phyloP scores from a whole-genome alignment of 169 alveolate species.

The Eimeria zaria region DNA sequence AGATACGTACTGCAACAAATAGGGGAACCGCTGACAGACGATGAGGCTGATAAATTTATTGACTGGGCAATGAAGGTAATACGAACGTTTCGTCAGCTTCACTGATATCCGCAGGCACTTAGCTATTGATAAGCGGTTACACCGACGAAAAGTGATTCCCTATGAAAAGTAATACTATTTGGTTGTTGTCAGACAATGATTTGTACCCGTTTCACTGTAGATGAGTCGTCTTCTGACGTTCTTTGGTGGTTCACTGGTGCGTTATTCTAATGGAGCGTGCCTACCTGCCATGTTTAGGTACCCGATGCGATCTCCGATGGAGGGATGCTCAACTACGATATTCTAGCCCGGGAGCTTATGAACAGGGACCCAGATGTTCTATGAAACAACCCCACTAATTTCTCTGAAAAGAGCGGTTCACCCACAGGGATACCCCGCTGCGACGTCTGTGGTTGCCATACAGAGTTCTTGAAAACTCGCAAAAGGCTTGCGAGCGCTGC shows the following conservation, averaged over 20 bases:
- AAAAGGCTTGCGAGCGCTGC: not conserved
- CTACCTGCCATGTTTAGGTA: conserved; percentile 36
- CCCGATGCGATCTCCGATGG: conserved; percentile 78
- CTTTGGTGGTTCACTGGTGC: not conserved
- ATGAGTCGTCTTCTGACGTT: not conserved
- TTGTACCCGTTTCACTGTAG: not conserved
- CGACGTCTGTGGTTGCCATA: not conserved
- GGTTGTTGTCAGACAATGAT: not conserved
- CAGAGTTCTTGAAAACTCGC: not conserved
- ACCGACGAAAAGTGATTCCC: not conserved
- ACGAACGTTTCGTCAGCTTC: not conserved
- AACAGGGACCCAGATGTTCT: conserved; percentile 79
- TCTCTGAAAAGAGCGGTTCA: not conserved
- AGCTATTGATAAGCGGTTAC: not conserved
- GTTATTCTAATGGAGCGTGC: not conserved
- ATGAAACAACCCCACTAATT: not conserved
- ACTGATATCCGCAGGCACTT: not conserved
- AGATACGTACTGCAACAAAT: conserved; percentile 72
- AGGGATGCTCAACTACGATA: conserved; percentile 71
- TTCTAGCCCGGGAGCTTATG: conserved; percentile 68
- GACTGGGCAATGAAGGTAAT: conserved; percentile 82
- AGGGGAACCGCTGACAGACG: conserved; percentile 81
- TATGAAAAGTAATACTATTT: not conserved
- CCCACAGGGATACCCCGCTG: not conserved
- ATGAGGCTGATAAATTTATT: conserved; percentile 79